These are phyloP conservation scores for Silene uniflora DNA, from an alignment of 148 eudicot species.

Conservation along the genomic window DNA sequence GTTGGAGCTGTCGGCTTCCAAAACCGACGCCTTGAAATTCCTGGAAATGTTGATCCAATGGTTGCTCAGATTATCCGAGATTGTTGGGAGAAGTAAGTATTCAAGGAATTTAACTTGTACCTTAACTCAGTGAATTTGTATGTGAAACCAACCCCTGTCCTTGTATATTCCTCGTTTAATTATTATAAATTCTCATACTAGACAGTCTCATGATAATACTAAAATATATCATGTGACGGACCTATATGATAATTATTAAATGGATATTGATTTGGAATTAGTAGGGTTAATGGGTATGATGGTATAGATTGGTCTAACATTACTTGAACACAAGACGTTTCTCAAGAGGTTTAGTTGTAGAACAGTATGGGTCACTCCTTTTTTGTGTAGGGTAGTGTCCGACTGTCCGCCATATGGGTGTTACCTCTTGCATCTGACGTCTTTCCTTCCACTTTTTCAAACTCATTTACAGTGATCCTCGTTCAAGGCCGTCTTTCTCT, in stretches of 20 bases:
- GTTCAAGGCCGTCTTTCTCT: conserved; percentile 70
- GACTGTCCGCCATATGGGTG: not conserved
- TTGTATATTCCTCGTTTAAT: not conserved
- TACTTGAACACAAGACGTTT: not conserved
- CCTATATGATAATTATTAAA: not conserved
- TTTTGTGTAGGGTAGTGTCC: no score
- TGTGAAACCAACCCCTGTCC: not conserved
- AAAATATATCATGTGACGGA: not conserved
- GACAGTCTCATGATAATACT: not conserved
- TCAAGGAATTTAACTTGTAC: not conserved
- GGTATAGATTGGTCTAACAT: not conserved
- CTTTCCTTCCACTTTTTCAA: not conserved
- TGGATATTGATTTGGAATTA: not conserved
- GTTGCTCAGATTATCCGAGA: conserved; percentile 76
- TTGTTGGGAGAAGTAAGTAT: conserved; percentile 83
- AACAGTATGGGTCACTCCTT: no score
- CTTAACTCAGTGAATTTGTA: not conserved
- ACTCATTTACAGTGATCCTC: conserved; percentile 56
- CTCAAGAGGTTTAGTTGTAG: not conserved
- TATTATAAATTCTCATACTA: not conserved
- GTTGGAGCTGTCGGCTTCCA: conserved; percentile 99
- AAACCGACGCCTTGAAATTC: conserved; percentile 69
- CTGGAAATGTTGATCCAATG: conserved; percentile 61
- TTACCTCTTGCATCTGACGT: conserved; percentile 19
- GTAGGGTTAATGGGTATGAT: not conserved